Evolutionary conservation across 306 rosid species (phyloP), one percentile per base, ranked within the genome.

Genomic region (Alnus rubra): DNA sequence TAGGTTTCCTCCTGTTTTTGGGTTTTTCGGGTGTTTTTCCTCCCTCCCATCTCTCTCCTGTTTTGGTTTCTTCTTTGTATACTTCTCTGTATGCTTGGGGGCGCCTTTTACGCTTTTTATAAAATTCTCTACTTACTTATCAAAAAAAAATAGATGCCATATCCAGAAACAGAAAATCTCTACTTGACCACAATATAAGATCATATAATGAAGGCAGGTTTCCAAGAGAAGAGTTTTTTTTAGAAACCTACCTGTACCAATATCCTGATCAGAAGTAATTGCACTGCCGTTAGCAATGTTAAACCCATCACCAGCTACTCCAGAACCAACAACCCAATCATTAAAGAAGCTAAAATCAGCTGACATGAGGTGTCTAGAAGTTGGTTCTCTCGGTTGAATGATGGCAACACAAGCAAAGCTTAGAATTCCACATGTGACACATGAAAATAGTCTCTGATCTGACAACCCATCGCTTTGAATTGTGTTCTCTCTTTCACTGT

Each of bases 371-470:
- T 93, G 87, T 83, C 96, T 88, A 81, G 99, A 88, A 2, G 99
- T 93, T 69, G 89, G 83, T 78, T 96, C 97, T 82, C 81, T 91
- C 30, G 99, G 99, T 84, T 89, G 98, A 81, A 96, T 80, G 81
- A 96, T 80, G 72, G 99, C 99, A 50, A 91, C 94, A 80, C 99
- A 96, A 44, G 97, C 88, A 88, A 96, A 96, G 90, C 96, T 86
- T 82, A 96, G 83, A 82, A 93, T 88, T 69, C 99, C 99, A 83
- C 99, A 96, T 3, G 98, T 91, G 79, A 93, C 99, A 56, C 99
- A 96, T 33, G 99, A 93, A 88, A 96, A 93, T 47, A 96, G 82
- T 85, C 96, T 90, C 85, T 96, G 96, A 59, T 96, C 96, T 59
- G 99, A 89, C 74, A 91, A 76, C 50, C 91, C 92, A 81, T 91